Evolutionary conservation across 2,329 filamentous ascomycete genomes (phyloP), one percentile per base, ranked within the genome.

Genomic region (Ophiostoma montium): DNA sequence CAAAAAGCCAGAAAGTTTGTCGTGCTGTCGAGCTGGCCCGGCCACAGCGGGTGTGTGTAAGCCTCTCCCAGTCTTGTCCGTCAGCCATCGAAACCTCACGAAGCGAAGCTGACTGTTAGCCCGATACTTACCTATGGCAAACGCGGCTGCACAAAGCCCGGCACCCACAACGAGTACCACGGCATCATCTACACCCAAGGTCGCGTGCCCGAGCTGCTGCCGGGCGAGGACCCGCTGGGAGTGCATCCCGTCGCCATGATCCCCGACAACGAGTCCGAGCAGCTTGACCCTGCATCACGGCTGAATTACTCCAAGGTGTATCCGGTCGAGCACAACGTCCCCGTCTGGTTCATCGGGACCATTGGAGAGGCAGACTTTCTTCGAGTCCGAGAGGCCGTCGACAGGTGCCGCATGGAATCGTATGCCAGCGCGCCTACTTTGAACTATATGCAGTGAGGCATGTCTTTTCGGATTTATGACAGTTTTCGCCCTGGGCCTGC

Each of bases 291-390:
- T 30, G 68, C 72, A 52, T 79, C 75, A 12, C 69, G 75, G 5
- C 67, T 77, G 54, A 77, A 78, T 60, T 78, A 78, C 58, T 70
- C 72, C 5, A 78, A 78, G 53, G 62, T 74, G 6, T 65, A 69
- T 27, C 75, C 72, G 3, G 65, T 79, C 23, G 73, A 78, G 58
- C 75, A 78, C 61, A 79, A 79, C 55, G 63, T 71, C 55, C 69
- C 66, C 42, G 72, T 78, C n/a, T 66, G 71, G 55, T 76, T 78
- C 56, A 71, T 79, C 47, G 75, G 75, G n/a, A 11, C 21, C 8
- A 43, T 47, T 18, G 21, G 11, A 2, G 31, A 18, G 3, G 7
- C n/a, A 13, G 35, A 50, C 4, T 11, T 32, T 3, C 4, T 12
- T 9, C 16, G 3, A 2, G 19, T 46, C 0, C 18, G 13, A n/a